Conservation (phyloP, 352 stramenopile species). For the Phytophthora citricola region DNA sequence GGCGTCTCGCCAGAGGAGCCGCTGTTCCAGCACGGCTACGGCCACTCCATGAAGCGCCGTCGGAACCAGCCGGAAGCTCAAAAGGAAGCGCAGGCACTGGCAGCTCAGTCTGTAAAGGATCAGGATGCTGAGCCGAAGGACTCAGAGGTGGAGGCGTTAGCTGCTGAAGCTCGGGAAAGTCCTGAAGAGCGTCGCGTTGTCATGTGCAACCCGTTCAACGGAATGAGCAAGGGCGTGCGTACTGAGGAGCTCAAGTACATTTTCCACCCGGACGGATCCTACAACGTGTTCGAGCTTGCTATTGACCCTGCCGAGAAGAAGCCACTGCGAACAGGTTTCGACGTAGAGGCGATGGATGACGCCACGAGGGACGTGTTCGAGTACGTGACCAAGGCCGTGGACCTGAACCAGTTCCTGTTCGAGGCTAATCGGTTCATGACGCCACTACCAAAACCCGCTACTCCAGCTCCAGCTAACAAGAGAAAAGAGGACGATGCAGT, state of each 20-base stretch:
- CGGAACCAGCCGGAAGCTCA: slow-evolving; percentile 29
- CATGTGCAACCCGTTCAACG: slow-evolving; percentile 78
- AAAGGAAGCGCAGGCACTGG: slow-evolving; percentile 24
- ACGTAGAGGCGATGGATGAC: slow-evolving; percentile 65
- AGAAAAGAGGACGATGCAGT: not conserved
- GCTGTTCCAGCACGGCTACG: slow-evolving; percentile 69
- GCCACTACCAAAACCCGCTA: slow-evolving; percentile 13
- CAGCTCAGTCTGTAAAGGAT: slow-evolving; percentile 14
- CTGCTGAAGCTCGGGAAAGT: slow-evolving; percentile 27
- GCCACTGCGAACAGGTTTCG: slow-evolving; percentile 62
- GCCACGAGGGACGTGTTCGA: slow-evolving; percentile 53
- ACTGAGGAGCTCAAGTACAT: slow-evolving; percentile 79
- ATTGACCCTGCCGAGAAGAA: slow-evolving; percentile 61
- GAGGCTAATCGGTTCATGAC: slow-evolving; percentile 71
- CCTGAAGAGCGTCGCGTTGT: slow-evolving; percentile 54
- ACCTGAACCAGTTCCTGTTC: slow-evolving; percentile 79
- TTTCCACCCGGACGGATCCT: slow-evolving; percentile 69
- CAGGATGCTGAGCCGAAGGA: slow-evolving; percentile 22
- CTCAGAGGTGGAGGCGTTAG: slow-evolving; percentile 17
- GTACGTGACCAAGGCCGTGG: slow-evolving; percentile 60
- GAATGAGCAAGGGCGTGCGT: slow-evolving; percentile 67
- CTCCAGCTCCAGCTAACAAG: not conserved
- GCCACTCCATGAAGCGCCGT: slow-evolving; percentile 76
- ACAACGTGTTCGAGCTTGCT: slow-evolving; percentile 67
- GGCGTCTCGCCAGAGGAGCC: slow-evolving; percentile 58